Base-by-base conservation (phyloP, 129 eudicot species). In the Helichrysum umbraculigerum region DNA sequence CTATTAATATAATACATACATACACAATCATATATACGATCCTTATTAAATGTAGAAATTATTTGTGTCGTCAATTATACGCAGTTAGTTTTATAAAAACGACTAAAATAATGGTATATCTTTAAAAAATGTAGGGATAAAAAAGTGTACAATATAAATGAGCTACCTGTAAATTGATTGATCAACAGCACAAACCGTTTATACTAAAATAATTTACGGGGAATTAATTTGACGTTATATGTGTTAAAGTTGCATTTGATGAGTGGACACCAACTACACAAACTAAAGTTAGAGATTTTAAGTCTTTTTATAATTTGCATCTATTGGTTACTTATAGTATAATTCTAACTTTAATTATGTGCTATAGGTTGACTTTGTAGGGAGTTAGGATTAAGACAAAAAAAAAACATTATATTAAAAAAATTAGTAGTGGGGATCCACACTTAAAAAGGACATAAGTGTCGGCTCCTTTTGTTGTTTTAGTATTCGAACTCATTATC, bases 341-440 rank as follows among this genome's bases (percentile, higher is more conserved):
- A 51, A 39, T 21, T 57, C 29, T 50, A 51, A 39, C 9, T 57
- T 42, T 59, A 42, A n/a, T 22, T 72, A 19, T 73, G 73, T 71
- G 66, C 59, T 22, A 72, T 20, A 22, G 60, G 75, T 80, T 80
- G 83, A 80, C 83, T 73, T 56, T 64, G 54, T 50, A 71, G 57
- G 70, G 17, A 22, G 29, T 57, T 2, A 29, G 17, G 66, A 54
- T 56, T 66, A 73, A 73, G 56, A 68, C 37, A 20, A 32, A 22
- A 73, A n/a, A n/a, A 68, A 73, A 57, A 73, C 39, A 66, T 73
- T 51, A 25, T 25, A 25, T 25, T 25, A 25, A 70, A 52, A 67
- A 61, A 62, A 71, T 80, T 74, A 25, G 74, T 67, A 80, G 83
- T 80, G 83, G 83, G 79, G 65, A n/a, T 80, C 79, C 79, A 66